Base-by-base conservation (phyloP, 306 rosid species). In the Lathyrus tuberosus region DNA sequence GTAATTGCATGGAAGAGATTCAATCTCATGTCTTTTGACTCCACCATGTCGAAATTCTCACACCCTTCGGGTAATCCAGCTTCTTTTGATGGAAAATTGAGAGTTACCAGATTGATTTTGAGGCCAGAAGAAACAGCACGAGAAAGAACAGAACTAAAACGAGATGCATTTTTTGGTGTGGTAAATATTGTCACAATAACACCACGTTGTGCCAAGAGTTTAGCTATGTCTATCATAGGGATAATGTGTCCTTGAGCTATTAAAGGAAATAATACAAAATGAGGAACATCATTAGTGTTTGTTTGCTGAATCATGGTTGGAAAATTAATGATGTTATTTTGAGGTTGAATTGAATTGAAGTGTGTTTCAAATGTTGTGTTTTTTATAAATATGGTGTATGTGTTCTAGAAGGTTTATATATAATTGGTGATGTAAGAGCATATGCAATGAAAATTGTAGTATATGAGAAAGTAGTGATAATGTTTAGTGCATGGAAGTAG, bases 41-140 rank as follows among this genome's bases (percentile, higher is more conserved):
- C 56, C 6, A 75, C 4, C 82, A 75, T 79, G 69, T 89, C 88
- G 0, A 81, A 7, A 80, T 24, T 89, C 68, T 84, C 91, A 40
- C 84, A 83, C 5, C 91, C 89, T 16, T 82, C 60, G 0, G 92
- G 90, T 10, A 89, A 52, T 1, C 92, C 90, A 15, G 43, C 81
- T 75, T 82, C 67, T 48, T 71, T 47, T 4, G 48, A 71, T 10
- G 86, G 84, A 12, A 82, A 72, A 5, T 24, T 43, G 6, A 82
- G 67, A 0, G 58, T 69, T 2, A 56, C 16, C 2, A 75, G 0
- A 3, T 40, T 63, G 49, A 78, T 79, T 46, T 31, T 47, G 33
- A 82, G 83, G 58, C 81, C 81, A 0, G 79, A 82, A 1, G 40
- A 65, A 59, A 79, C n/a, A 42, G 74, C 81, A 20, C 81, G 79